phyloP scores from a whole-genome alignment of 2,329 filamentous ascomycete species.

The Stemphylium beticola region DNA sequence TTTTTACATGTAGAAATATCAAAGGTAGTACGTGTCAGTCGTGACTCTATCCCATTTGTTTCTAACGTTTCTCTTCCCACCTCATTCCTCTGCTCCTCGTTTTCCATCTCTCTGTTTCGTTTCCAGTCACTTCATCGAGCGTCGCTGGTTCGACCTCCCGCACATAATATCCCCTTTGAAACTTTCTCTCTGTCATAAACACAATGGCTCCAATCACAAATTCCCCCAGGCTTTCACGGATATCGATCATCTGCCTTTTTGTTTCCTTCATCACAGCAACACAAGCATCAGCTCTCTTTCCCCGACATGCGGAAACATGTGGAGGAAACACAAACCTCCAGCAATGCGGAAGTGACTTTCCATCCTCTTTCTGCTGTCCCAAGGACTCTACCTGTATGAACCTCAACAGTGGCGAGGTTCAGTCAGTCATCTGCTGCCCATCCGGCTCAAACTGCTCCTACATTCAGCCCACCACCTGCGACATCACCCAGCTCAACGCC shows the following conservation, averaged over 20 bases:
- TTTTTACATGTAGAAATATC: conserved; percentile 29
- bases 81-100: conserved; percentile 4
- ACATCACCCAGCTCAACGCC: conserved; percentile 66
- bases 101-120: conserved; percentile 11
- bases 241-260: conserved; percentile 42
- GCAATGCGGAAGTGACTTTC: conserved; percentile 63
- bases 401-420: conserved; percentile 64
- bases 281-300: conserved; percentile 38
- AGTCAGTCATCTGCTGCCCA: conserved; percentile 76
- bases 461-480: conserved; percentile 70
- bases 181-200: conserved; percentile 1
- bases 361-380: conserved; percentile 72
- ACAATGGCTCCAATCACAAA: conserved; percentile 40
- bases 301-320: conserved; percentile 54
- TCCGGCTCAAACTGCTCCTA: conserved; percentile 61
- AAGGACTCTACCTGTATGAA: conserved; percentile 61
- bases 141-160: conserved; percentile 17
- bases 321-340: conserved; percentile 55
- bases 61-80: conserved; percentile 3
- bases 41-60: conserved; percentile 13
- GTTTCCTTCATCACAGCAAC: conserved; percentile 31
- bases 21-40: conserved; percentile 10
- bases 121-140: conserved; percentile 14
- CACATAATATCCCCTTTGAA: not conserved
- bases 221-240: conserved; percentile 38